Evolutionary conservation across 2,329 filamentous ascomycete species (phyloP).

Genomic region (Niveomyces coronatus): DNA sequence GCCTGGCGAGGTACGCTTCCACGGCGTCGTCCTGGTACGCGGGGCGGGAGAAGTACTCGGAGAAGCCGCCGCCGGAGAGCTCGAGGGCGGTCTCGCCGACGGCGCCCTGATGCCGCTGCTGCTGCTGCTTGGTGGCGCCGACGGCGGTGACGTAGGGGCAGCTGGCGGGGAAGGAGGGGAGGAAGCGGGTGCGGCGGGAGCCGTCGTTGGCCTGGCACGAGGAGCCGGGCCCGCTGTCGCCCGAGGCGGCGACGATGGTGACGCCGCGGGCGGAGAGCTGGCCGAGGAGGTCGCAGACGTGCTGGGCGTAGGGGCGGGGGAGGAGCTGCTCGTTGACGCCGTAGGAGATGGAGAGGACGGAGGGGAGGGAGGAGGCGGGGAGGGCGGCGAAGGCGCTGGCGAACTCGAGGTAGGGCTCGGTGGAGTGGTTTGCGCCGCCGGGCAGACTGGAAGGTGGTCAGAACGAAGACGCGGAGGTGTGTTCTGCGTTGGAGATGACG

Average conservation of each 20-base stretch:
- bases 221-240: slow-evolving; percentile 37
- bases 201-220: slow-evolving; percentile 29
- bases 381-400: slow-evolving; percentile 48
- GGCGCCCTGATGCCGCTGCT: slow-evolving; percentile 17
- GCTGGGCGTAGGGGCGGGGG: slow-evolving; percentile 44
- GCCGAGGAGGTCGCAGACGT: slow-evolving; percentile 45
- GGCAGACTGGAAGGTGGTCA: slow-evolving; percentile 12
- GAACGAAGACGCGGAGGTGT: neutral
- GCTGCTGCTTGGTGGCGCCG: slow-evolving; percentile 39
- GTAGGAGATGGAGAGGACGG: slow-evolving; percentile 59
- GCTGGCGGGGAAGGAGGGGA: slow-evolving; percentile 24
- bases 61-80: slow-evolving; percentile 44
- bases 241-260: slow-evolving; percentile 53
- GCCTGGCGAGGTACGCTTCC: slow-evolving; percentile 31
- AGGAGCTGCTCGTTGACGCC: slow-evolving; percentile 58
- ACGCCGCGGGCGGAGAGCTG: slow-evolving; percentile 57
- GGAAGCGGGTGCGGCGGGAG: slow-evolving; percentile 22
- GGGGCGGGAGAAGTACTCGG: slow-evolving; percentile 33
- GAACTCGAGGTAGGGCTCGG: slow-evolving; percentile 59
- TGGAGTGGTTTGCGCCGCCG: slow-evolving; percentile 23
- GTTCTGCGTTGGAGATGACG: slow-evolving; percentile 9
- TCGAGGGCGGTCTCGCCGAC: slow-evolving; percentile 42
- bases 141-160: slow-evolving; percentile 55
- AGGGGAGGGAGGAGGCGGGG: slow-evolving; percentile 43
- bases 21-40: slow-evolving; percentile 36